Evolutionary conservation across 2,329 filamentous ascomycete species (phyloP), one percentile per base, ranked within the genome.

Genomic region (Polytolypa hystricis): DNA sequence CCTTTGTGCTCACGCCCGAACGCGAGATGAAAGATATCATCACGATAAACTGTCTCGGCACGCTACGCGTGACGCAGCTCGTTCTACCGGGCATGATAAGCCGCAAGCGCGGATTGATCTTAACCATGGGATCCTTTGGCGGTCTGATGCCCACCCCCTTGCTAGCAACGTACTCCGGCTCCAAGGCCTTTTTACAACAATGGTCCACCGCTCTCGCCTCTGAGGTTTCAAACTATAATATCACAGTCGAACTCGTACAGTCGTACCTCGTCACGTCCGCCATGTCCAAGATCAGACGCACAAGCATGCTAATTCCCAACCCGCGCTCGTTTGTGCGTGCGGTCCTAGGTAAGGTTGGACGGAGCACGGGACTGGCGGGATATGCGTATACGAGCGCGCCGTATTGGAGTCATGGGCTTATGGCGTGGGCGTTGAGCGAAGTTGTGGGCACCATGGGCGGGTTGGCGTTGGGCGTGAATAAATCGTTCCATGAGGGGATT

Each of bases 111-210:
- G 91, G 93, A 16, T 71, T 98, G 23, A 85, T 98, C 53, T 69
- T 98, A 38, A 98, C 89, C 40, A 95, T 98, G 87, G 91, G 89
- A 31, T 95, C 87, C 8, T 93, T 96, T 56, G 91, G 82, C 43
- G 93, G 91, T 47, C 81, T 93, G 64, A 76, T 91, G 42, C 91
- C 91, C 5, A 94, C 85, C 1, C 87, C 93, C 4, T 78, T 91
- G 37, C 74, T 98, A 30, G 91, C 91, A 9, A 96, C 91, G 3
- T 98, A 98, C 71, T 93, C 84, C 30, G 91, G 91, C 47, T 91
- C 82, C 74, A 98, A 98, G 67, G 89, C 91, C 1, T 98, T 98
- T 73, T 72, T 98, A 33, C 89, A 96, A 64, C 81, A 93, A 55
- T 98, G 91, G 91, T 94, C 83, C 47, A 81, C 78, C 4, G 79